A percentile compares a stretch with the other conserved stretches of the same genome.
Evolutionary conservation across 208 protist species (phyloP).

Genomic region (Herpetomonas samuelpessoai): DNA sequence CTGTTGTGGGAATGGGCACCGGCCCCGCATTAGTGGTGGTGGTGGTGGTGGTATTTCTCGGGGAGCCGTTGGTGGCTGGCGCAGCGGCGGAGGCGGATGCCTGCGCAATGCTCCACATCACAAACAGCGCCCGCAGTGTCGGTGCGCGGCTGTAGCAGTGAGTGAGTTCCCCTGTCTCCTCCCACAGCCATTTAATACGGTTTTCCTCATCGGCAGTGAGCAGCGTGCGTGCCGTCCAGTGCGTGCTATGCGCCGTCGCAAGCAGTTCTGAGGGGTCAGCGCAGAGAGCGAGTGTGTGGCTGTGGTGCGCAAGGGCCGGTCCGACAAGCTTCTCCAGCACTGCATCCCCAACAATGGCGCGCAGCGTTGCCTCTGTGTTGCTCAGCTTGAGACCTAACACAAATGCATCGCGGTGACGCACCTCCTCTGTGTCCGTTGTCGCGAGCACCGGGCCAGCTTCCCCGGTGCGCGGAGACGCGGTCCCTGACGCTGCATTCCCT

Average conservation of each 20-base stretch:
- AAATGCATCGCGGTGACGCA: conserved; percentile 50
- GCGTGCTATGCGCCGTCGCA: neutral
- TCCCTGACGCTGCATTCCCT: neutral
- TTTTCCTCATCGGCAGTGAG: conserved; percentile 73
- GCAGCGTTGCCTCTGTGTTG: conserved; percentile 28
- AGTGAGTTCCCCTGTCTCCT: conserved; percentile 46
- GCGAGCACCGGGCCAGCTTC: neutral
- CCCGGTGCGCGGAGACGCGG: neutral
- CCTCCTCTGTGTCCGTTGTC: conserved; percentile 17
- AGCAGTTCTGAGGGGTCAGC: conserved; percentile 9
- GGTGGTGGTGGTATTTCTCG: conserved; percentile 3
- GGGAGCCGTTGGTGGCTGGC: conserved; percentile 7
- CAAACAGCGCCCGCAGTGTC: conserved; percentile 70
- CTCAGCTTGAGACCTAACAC: conserved; percentile 63
- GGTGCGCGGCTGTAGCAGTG: conserved; percentile 55
- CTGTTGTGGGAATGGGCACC: conserved; percentile 16
- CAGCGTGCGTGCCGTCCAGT: conserved; percentile 44
- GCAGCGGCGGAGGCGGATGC: neutral
- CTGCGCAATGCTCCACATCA: conserved; percentile 35
- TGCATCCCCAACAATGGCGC: conserved; percentile 11
- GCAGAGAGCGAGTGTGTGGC: conserved; percentile 30
- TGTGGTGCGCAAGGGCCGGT: conserved; percentile 7
- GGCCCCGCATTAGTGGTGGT: conserved; percentile 10
- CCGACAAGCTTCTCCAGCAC: conserved; percentile 33
- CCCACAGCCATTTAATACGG: conserved; percentile 66